Conservation (phyloP, 179 eudicot species). For the Actinidia chinensis region DNA sequence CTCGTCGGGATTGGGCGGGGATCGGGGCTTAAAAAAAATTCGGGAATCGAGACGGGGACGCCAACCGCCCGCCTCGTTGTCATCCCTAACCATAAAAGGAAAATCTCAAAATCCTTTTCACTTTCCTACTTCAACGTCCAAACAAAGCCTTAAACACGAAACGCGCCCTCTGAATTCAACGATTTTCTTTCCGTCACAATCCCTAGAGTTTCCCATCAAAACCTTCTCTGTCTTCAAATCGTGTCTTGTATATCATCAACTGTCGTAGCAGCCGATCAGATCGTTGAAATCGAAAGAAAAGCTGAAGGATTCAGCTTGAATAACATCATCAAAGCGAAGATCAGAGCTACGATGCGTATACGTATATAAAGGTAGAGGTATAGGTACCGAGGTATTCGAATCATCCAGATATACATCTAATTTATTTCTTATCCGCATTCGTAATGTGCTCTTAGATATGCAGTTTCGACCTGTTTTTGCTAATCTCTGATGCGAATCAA, state of each 20-base stretch:
- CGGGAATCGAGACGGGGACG: too few relatives aligned
- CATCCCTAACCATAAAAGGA: too few relatives aligned
- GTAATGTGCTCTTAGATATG: background rate
- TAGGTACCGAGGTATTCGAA: conserved; percentile 1
- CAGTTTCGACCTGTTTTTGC: background rate
- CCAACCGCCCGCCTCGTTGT: too few relatives aligned
- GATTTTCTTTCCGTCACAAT: background rate
- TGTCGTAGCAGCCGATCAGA: background rate
- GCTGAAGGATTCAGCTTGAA: background rate
- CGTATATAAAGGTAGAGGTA: too few relatives aligned
- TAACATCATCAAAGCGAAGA: background rate
- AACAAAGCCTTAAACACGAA: too few relatives aligned
- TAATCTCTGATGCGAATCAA: background rate
- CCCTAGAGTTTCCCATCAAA: background rate
- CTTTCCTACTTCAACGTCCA: too few relatives aligned
- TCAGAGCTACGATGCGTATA: conserved; percentile 10
- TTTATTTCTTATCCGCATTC: background rate
- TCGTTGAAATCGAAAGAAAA: background rate
- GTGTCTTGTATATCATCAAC: background rate
- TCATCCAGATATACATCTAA: background rate
- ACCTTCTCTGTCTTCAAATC: background rate
- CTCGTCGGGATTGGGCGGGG: too few relatives aligned
- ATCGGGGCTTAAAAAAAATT: too few relatives aligned
- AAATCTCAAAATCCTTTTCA: too few relatives aligned
- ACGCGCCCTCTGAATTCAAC: too few relatives aligned